phyloP scores from a whole-genome alignment of 2,329 filamentous ascomycete species.

The Penicillium hesseltinei region DNA sequence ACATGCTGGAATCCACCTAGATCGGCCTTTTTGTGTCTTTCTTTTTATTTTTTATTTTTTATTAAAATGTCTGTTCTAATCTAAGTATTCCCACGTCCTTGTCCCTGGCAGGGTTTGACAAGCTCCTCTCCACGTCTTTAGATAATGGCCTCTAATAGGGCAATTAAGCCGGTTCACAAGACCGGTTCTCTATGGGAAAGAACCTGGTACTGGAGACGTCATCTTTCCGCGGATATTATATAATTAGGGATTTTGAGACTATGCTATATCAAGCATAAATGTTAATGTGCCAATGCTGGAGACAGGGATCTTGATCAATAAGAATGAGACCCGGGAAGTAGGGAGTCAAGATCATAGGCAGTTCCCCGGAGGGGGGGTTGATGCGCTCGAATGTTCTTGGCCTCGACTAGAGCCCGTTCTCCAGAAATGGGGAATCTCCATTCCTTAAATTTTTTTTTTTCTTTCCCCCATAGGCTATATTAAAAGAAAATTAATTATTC shows the following conservation, averaged over 20 bases:
- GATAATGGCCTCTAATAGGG: conserved; percentile 9
- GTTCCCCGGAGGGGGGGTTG: conserved; percentile 3
- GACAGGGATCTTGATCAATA: conserved; percentile 6
- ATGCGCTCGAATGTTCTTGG: conserved; percentile 23
- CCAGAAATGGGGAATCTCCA: conserved; percentile 5
- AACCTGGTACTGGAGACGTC: conserved; percentile 14
- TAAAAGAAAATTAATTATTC: conserved; percentile 15
- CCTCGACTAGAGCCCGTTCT: conserved; percentile 18
- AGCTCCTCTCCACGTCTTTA: background rate
- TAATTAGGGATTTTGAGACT: background rate
- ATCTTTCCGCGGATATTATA: conserved; percentile 9
- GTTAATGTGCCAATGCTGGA: background rate
- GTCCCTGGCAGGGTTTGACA: conserved; percentile 21
- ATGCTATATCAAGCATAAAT: background rate
- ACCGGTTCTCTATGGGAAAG: conserved; percentile 10
- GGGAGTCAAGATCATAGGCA: conserved; percentile 1
- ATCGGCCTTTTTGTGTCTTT: conserved; percentile 11
- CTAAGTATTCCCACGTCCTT: conserved; percentile 10
- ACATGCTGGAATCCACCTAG: conserved; percentile 10
- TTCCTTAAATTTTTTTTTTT: background rate
- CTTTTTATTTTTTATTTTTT: conserved; percentile 1
- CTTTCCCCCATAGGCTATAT: background rate
- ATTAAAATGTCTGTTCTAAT: background rate
- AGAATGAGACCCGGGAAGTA: conserved; percentile 5
- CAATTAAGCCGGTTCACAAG: background rate